These are phyloP conservation scores for Paramecium sexaurelia DNA, from an alignment of 73 alveolate genomes.

Conservation along the genomic window DNA sequence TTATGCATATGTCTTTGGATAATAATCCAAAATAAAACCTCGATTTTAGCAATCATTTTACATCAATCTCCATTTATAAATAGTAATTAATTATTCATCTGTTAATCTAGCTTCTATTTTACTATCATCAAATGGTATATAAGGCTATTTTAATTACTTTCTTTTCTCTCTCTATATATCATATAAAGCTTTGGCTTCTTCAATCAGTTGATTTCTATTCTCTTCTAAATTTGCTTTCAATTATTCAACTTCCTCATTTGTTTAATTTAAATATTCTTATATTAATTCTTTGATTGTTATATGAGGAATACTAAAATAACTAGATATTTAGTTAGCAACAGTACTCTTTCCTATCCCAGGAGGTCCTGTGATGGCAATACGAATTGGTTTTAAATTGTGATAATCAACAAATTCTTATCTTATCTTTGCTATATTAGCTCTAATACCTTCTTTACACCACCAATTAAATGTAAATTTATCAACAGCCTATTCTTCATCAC, in stretches of 20 bases:
- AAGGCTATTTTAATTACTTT: slow-evolving; percentile 64
- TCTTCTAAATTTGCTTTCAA: slow-evolving; percentile 57
- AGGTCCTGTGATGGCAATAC: slow-evolving; percentile 70
- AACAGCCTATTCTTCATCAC: slow-evolving; percentile 51
- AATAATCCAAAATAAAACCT: slow-evolving; percentile 72
- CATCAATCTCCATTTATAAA: slow-evolving; percentile 61
- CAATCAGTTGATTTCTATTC: neutral
- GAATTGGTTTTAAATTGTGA: slow-evolving; percentile 69
- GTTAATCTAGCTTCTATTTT: slow-evolving; percentile 62
- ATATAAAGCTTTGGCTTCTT: slow-evolving; percentile 54
- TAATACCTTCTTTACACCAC: slow-evolving; percentile 74
- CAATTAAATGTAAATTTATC: slow-evolving; percentile 63
- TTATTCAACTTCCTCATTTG: slow-evolving; percentile 64
- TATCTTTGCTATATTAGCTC: slow-evolving; percentile 70
- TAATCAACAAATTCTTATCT: slow-evolving; percentile 61
- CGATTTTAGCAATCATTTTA: slow-evolving; percentile 65
- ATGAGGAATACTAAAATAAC: slow-evolving; percentile 62
- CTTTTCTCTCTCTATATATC: slow-evolving; percentile 61
- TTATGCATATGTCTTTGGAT: slow-evolving; percentile 68
- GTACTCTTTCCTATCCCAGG: slow-evolving; percentile 68
- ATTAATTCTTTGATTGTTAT: slow-evolving; percentile 55
- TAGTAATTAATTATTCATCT: slow-evolving; percentile 49
- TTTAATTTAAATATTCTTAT: slow-evolving; percentile 63
- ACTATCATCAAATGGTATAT: slow-evolving; percentile 64
- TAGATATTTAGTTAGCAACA: slow-evolving; percentile 19